phyloP scores from a whole-genome alignment of 1,284 basidiomycete species.

The Cryptococcus hybrid region DNA sequence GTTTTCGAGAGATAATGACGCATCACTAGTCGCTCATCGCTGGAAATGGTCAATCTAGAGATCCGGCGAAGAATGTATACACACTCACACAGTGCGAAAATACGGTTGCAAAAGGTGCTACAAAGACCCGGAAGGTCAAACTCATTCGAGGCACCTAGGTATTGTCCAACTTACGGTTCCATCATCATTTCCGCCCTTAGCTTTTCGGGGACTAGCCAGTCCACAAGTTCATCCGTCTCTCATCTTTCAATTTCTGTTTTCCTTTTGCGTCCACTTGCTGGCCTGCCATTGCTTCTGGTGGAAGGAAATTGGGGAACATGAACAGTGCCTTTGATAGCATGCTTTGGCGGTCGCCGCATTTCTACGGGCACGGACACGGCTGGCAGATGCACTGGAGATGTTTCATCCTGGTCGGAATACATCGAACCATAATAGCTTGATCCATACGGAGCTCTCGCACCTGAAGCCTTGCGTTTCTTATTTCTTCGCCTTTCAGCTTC shows the following conservation, averaged over 20 bases:
- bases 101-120: conserved; percentile 42
- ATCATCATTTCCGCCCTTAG: conserved; percentile 36
- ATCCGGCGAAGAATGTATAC: not conserved
- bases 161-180: conserved; percentile 33
- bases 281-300: not conserved
- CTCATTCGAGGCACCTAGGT: not conserved
- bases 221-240: conserved; percentile 17
- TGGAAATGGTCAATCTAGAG: conserved; percentile 11
- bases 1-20: conserved; percentile 45
- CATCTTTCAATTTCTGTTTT: conserved; percentile 16
- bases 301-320: conserved; percentile 18
- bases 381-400: conserved; percentile 1
- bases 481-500: conserved; percentile 30
- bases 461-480: conserved; percentile 16
- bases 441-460: not conserved
- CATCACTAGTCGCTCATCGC: conserved; percentile 42
- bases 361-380: not conserved
- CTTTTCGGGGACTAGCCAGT: conserved; percentile 18
- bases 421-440: not conserved
- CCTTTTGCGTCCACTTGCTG: conserved; percentile 7
- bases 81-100: conserved; percentile 36
- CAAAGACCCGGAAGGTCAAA: not conserved
- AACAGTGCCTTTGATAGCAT: conserved; percentile 10
- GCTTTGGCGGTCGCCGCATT: conserved; percentile 1
- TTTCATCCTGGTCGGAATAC: not conserved